Conservation (phyloP, 768 basidiomycete species). For the Hebeloma cylindrosporum region DNA sequence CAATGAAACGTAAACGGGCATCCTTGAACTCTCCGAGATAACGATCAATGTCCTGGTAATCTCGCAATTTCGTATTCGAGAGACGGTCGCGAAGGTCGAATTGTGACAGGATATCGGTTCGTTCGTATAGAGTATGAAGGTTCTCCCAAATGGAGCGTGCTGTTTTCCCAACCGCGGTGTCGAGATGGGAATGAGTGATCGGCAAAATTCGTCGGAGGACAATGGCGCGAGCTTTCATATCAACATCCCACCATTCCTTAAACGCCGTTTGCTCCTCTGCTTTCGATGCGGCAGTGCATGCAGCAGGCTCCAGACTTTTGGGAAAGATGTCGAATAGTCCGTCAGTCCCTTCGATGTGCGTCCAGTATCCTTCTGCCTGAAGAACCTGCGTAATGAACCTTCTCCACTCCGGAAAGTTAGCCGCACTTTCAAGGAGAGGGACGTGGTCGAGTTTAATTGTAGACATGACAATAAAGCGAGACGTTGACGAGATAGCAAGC, state of each 20-base stretch:
- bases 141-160: slow-evolving; percentile 8
- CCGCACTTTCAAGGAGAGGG: slow-evolving; percentile 8
- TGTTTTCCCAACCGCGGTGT: slow-evolving; percentile 1
- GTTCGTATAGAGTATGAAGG: slow-evolving; percentile 1
- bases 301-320: background rate
- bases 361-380: slow-evolving; percentile 11
- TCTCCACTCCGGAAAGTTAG: slow-evolving; percentile 13
- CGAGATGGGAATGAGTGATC: slow-evolving; percentile 1
- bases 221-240: slow-evolving; percentile 10
- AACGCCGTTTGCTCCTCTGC: slow-evolving; percentile 1
- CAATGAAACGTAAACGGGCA: too few relatives aligned
- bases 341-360: slow-evolving; percentile 8
- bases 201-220: slow-evolving; percentile 9
- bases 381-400: slow-evolving; percentile 9
- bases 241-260: slow-evolving; percentile 9
- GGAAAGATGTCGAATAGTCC: slow-evolving; percentile 5
- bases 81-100: slow-evolving; percentile 11
- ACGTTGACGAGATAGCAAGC: too few relatives aligned
- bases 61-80: slow-evolving; percentile 7
- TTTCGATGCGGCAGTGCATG: background rate
- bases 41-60: slow-evolving; percentile 8
- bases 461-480: too few relatives aligned
- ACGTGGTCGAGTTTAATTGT: too few relatives aligned
- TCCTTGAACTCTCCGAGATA: slow-evolving; percentile 9
- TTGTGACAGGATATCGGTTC: slow-evolving; percentile 7